Percentiles rank a stretch among this genome's conserved stretches.
Conservation (phyloP, 2,329 filamentous ascomycete genomes). For the Diaporthe batatas region DNA sequence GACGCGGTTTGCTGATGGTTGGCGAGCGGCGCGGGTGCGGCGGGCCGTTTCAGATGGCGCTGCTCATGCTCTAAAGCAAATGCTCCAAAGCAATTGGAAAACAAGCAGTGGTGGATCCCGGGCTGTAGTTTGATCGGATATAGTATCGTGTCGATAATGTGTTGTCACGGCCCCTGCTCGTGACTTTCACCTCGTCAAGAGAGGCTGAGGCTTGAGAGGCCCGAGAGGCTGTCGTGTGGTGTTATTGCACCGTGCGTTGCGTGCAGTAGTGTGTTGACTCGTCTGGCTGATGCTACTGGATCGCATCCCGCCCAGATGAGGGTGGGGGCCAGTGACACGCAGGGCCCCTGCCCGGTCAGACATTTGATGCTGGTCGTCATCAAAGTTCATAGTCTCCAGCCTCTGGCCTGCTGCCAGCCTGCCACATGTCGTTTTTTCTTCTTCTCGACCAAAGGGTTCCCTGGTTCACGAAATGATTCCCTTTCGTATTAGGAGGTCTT, state of each 20-base stretch:
- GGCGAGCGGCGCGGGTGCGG: neutral
- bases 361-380: constrained; percentile 34
- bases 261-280: constrained; percentile 20
- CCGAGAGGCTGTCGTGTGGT: constrained; percentile 12
- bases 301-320: constrained; percentile 31
- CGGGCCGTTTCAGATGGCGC: constrained; percentile 30
- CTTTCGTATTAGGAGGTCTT: constrained; percentile 1
- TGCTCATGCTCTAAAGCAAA: constrained; percentile 16
- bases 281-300: constrained; percentile 22
- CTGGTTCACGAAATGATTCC: constrained; percentile 12
- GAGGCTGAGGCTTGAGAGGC: no score
- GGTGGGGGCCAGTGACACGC: constrained; percentile 27
- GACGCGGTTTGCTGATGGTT: constrained; percentile 10
- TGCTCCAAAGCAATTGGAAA: neutral
- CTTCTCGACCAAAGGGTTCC: neutral
- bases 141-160: neutral
- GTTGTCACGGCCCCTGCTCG: neutral
- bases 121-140: neutral
- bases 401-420: neutral
- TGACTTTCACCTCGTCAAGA: neutral
- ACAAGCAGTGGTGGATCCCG: neutral
- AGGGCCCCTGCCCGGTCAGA: constrained; percentile 18
- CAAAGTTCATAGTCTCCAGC: constrained; percentile 17
- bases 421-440: neutral
- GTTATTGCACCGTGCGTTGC: constrained; percentile 21